These are phyloP conservation scores for Aureobasidium sp. DNA, from an alignment of 2,329 filamentous ascomycete genomes.

Conservation along the genomic window DNA sequence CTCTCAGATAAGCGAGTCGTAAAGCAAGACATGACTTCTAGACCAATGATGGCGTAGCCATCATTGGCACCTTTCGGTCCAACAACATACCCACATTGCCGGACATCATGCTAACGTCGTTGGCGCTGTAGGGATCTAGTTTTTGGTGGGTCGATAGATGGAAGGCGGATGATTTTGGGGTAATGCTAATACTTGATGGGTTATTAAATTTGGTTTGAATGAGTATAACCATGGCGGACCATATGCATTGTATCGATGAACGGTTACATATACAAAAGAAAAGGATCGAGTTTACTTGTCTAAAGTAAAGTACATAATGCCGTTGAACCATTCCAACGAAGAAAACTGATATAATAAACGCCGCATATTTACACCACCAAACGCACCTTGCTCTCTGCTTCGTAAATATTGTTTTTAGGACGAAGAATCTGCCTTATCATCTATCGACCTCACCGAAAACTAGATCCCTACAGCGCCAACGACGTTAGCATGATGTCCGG, in stretches of 20 bases:
- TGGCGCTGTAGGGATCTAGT: not conserved
- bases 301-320: constrained; percentile 7
- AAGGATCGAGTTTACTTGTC: constrained; percentile 7
- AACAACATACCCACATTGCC: not conserved
- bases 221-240: not conserved
- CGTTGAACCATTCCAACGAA: constrained; percentile 5
- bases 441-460: constrained; percentile 60
- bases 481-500: not conserved
- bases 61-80: too few relatives aligned
- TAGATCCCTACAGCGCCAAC: constrained; percentile 34
- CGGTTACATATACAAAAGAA: not conserved
- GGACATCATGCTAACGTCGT: too few relatives aligned
- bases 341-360: constrained; percentile 5
- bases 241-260: not conserved
- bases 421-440: not conserved
- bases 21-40: too few relatives aligned
- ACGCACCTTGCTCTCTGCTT: not conserved
- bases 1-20: too few relatives aligned
- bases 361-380: constrained; percentile 7
- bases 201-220: too few relatives aligned
- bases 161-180: not conserved
- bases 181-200: too few relatives aligned
- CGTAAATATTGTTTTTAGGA: not conserved
- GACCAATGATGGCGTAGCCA: too few relatives aligned
- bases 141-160: not conserved